phyloP scores from a whole-genome alignment of 306 rosid genomes.

The Lathyrus oleraceus region DNA sequence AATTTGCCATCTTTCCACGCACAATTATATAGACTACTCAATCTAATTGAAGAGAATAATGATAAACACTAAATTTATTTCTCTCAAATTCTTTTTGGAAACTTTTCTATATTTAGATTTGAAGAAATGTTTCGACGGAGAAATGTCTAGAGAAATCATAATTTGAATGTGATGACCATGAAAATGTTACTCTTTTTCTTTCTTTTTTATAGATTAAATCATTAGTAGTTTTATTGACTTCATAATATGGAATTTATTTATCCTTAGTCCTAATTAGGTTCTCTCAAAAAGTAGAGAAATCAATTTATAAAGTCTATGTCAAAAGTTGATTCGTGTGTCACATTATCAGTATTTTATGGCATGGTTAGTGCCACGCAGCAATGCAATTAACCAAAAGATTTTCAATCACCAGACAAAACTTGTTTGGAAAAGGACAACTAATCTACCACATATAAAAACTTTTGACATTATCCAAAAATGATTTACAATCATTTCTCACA shows the following conservation, averaged over 20 bases:
- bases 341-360: not conserved
- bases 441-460: not conserved
- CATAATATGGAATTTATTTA: not conserved
- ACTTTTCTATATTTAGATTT: no score
- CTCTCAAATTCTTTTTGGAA: no score
- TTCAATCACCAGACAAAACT: not conserved
- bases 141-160: no score
- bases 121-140: no score
- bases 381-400: not conserved
- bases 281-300: not conserved
- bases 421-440: not conserved
- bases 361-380: conserved; percentile 13
- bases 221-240: not conserved
- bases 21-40: no score
- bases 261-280: not conserved
- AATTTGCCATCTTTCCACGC: no score
- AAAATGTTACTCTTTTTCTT: no score
- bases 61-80: no score
- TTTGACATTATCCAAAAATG: not conserved
- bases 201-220: not conserved
- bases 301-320: not conserved
- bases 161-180: no score
- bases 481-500: not conserved
- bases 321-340: not conserved
- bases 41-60: no score